Percentiles rank a stretch among this genome's conserved stretches.
phyloP scores from a whole-genome alignment of 768 basidiomycete species.

The Naganishia vaughanmartiniae region DNA sequence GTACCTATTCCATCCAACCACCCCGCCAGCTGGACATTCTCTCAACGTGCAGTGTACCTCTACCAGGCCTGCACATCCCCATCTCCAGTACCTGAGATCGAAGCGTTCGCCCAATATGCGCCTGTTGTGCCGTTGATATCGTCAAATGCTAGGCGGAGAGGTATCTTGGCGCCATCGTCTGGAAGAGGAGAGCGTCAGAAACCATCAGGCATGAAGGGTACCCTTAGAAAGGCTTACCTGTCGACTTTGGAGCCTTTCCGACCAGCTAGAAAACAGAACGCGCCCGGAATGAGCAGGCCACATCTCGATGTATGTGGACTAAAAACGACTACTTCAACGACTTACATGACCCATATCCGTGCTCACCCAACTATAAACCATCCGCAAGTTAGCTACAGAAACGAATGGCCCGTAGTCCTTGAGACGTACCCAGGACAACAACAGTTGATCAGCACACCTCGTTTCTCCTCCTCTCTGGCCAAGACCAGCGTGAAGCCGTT shows the following conservation, averaged over 20 bases:
- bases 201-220: background rate
- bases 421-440: constrained; percentile 30
- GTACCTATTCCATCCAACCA: background rate
- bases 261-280: constrained; percentile 5
- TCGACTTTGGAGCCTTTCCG: constrained; percentile 19
- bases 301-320: no score
- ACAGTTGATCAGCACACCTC: constrained; percentile 22
- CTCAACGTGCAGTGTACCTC: background rate
- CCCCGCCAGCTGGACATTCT: background rate
- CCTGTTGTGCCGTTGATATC: constrained; percentile 26
- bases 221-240: background rate
- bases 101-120: constrained; percentile 28
- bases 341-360: constrained; percentile 27
- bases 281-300: background rate
- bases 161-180: constrained; percentile 29
- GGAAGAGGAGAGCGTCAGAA: background rate
- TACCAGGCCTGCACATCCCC: constrained; percentile 29
- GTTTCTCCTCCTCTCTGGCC: constrained; percentile 6
- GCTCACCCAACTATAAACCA: constrained; percentile 23
- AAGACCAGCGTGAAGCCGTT: constrained; percentile 25
- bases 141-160: constrained; percentile 18
- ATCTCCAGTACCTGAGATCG: constrained; percentile 8
- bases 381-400: background rate
- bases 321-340: no score
- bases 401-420: background rate